These are phyloP conservation scores for Polytolypa hystricis DNA, from an alignment of 2,329 filamentous ascomycete genomes.

Conservation along the genomic window DNA sequence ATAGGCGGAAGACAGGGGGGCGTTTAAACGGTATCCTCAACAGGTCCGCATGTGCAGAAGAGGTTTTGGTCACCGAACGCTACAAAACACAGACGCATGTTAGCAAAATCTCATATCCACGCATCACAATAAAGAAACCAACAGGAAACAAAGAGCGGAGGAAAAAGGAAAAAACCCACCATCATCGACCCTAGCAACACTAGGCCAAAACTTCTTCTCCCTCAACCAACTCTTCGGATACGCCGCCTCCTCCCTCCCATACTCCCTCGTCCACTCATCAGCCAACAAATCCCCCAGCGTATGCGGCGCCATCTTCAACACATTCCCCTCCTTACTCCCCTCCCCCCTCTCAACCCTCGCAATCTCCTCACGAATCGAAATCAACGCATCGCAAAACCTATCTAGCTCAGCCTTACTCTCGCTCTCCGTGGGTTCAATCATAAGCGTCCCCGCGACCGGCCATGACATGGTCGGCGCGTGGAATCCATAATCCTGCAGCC, in stretches of 20 bases:
- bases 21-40: conserved; percentile 47
- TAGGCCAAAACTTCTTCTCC: conserved; percentile 98
- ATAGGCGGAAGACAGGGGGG: background rate
- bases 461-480: conserved; percentile 95
- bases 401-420: conserved; percentile 89
- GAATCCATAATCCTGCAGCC: conserved; percentile 94
- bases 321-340: conserved; percentile 63
- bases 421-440: conserved; percentile 95
- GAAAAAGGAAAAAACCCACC: conserved; percentile 45
- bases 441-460: conserved; percentile 88
- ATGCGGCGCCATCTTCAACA: conserved; percentile 83
- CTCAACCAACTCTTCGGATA: conserved; percentile 72
- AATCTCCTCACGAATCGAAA: conserved; percentile 79
- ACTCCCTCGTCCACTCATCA: conserved; percentile 71
- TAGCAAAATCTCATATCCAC: conserved; percentile 13
- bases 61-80: conserved; percentile 85
- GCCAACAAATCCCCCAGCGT: conserved; percentile 67
- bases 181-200: conserved; percentile 76
- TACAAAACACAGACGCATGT: conserved; percentile 31
- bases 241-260: conserved; percentile 69
- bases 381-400: conserved; percentile 81
- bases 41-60: conserved; percentile 87
- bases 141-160: conserved; percentile 10
- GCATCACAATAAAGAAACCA: conserved; percentile 9
- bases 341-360: conserved; percentile 68